A percentile compares a stretch with the other conserved stretches of the same genome.
These are phyloP conservation scores for Spongiforma sp. DNA, from an alignment of 1,284 basidiomycete genomes.

Conservation along the genomic window DNA sequence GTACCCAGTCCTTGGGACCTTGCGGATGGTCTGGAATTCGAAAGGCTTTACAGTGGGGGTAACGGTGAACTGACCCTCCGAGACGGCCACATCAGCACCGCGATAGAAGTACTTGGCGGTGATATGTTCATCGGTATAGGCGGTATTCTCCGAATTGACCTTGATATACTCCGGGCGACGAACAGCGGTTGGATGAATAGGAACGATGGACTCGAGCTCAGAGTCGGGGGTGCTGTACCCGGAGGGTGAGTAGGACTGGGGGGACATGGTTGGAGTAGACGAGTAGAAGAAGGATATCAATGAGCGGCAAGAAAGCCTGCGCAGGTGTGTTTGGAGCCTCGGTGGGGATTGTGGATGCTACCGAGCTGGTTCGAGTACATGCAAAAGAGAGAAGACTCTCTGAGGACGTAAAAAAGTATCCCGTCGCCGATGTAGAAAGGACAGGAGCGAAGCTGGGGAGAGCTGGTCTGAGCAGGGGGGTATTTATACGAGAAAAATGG, in stretches of 20 bases:
- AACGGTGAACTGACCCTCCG: conserved; percentile 76
- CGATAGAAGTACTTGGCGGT: conserved; percentile 86
- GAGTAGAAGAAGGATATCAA: conserved; percentile 49
- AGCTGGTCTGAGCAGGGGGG: background rate
- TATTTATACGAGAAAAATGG: conserved; percentile 37
- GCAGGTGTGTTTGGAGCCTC: conserved; percentile 75
- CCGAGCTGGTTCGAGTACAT: conserved; percentile 90
- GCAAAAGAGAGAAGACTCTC: conserved; percentile 50
- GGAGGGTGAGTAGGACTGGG: conserved; percentile 50
- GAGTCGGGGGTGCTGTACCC: conserved; percentile 71
- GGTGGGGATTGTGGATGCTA: conserved; percentile 78
- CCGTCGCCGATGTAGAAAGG: background rate
- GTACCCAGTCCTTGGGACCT: conserved; percentile 92
- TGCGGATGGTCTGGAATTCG: conserved; percentile 92
- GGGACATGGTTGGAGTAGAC: conserved; percentile 51
- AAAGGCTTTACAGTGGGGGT: conserved; percentile 79
- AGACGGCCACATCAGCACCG: conserved; percentile 74
- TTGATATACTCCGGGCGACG: conserved; percentile 80
- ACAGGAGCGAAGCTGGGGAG: background rate
- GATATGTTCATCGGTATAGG: conserved; percentile 84
- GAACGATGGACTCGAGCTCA: conserved; percentile 65
- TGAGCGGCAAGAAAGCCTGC: conserved; percentile 61
- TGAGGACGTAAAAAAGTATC: conserved; percentile 13
- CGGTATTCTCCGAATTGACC: conserved; percentile 85
- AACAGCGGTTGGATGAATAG: conserved; percentile 86